Evolutionary conservation across 2,329 filamentous ascomycete species (phyloP), one percentile per base, ranked within the genome.

Genomic region (Zymoseptoria brevis): DNA sequence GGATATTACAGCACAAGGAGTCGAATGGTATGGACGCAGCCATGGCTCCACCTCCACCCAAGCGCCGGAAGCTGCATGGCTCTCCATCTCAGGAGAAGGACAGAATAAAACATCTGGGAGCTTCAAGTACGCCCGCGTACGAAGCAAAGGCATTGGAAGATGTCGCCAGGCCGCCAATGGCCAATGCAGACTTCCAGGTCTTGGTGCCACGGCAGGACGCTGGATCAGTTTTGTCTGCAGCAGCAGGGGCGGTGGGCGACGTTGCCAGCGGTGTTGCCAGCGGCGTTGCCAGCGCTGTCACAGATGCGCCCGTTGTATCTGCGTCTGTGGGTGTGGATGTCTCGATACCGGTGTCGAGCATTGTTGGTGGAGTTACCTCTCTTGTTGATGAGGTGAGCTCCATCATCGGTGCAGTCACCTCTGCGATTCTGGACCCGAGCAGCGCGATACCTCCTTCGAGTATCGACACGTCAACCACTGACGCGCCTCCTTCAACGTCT

Each of bases 41-140:
- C 54, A 71, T 70, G 69, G 66, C 66, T 58, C 69, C 68, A 55
- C 68, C 69, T 50, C 60, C 51, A 29, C 19, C 54, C 41, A 71
- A 71, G 62, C 63, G 68, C 52, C 63, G 68, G 52, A 66, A 61
- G 60, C 35, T 45, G 35, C 35, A 45, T 45, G 35, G 35, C 13
- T 45, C 35, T 45, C 35, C 35, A 45, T 45, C 35, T 7, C 16
- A 13, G 5, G 35, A 45, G 16, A 45, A 45, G 16, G 35, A 45
- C 16, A 16, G 35, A n/a, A 45, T 16, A 16, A 45, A 45, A n/a
- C 13, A 45, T 45, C 16, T 45, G 35, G 16, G 16, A n/a, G 35
- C 35, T 45, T 13, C 35, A 45, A 45, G 35, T 45, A 45, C 35
- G 35, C 35, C 22, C 19, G 57, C 52, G 19, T 50, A 35, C 21